phyloP scores from a whole-genome alignment of 2,329 filamentous ascomycete genomes.

The Tolypocladium paradoxum region DNA sequence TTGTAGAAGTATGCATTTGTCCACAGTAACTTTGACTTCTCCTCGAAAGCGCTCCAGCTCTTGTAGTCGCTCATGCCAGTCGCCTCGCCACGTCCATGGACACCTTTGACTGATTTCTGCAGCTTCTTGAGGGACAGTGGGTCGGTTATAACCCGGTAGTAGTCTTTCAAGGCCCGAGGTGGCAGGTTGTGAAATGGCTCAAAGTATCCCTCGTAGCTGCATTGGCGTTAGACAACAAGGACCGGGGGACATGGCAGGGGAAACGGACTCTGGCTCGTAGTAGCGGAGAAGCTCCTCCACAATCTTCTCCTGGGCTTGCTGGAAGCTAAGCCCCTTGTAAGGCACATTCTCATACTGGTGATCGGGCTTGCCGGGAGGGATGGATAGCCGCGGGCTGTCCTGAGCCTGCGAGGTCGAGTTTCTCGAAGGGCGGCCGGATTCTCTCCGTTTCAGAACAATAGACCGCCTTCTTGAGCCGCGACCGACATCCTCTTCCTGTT shows the following conservation, averaged over 20 bases:
- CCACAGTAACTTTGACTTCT: conserved; percentile 74
- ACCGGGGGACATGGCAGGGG: neutral
- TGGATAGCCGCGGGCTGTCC: conserved; percentile 23
- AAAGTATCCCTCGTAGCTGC: conserved; percentile 58
- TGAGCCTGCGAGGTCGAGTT: conserved; percentile 18
- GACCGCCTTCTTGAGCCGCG: conserved; percentile 23
- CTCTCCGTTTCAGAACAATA: conserved; percentile 28
- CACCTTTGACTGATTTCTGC: conserved; percentile 65
- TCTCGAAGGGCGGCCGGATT: conserved; percentile 23
- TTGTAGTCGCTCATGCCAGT: conserved; percentile 61
- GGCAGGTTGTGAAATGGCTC: conserved; percentile 71
- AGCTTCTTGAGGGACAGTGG: conserved; percentile 70
- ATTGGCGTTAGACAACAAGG: conserved; percentile 14
- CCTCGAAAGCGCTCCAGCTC: conserved; percentile 71
- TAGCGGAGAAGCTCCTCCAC: conserved; percentile 63
- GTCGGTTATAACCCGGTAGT: conserved; percentile 73
- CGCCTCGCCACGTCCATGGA: conserved; percentile 54
- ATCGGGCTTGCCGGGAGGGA: conserved; percentile 33
- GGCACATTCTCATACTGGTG: conserved; percentile 43
- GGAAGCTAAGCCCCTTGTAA: conserved; percentile 66
- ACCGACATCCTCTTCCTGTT: conserved; percentile 16
- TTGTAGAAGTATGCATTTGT: conserved; percentile 83
- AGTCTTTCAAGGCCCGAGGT: conserved; percentile 65
- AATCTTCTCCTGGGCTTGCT: conserved; percentile 79
- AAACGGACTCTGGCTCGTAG: conserved; percentile 51